These are phyloP conservation scores for Jamesozyma rosinii DNA, from an alignment of 805 yeast species.

Conservation along the genomic window DNA sequence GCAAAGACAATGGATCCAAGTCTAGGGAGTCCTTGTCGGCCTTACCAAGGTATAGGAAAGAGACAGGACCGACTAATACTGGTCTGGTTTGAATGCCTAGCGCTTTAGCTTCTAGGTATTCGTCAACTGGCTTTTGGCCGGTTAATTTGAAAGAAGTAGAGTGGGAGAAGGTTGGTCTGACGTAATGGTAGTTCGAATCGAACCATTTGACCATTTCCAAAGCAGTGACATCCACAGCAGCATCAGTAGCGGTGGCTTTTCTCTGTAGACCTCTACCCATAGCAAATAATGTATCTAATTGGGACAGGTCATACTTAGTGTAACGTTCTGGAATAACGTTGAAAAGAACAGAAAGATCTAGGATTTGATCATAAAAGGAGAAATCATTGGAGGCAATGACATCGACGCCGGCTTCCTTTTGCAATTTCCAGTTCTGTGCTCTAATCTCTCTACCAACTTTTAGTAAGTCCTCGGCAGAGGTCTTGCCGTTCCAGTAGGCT, in stretches of 20 bases:
- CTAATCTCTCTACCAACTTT: conserved; percentile 93
- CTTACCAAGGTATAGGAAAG: conserved; percentile 91
- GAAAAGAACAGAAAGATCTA: conserved; percentile 85
- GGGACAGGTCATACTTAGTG: conserved; percentile 72
- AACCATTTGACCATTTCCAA: conserved; percentile 99
- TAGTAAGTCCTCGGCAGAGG: conserved; percentile 74
- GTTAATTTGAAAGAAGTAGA: conserved; percentile 91
- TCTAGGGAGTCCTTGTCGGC: conserved; percentile 96
- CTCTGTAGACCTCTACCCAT: conserved; percentile 99
- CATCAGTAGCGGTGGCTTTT: conserved; percentile 75
- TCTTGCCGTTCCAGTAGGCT: conserved; percentile 97
- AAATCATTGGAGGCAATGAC: conserved; percentile 95
- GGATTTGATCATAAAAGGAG: conserved; percentile 95
- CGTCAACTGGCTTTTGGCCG: conserved; percentile 94
- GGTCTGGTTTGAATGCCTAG: conserved; percentile 97
- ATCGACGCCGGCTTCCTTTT: conserved; percentile 94
- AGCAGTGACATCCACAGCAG: conserved; percentile 97
- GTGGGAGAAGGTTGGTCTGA: conserved; percentile 97
- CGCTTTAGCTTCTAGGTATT: conserved; percentile 94
- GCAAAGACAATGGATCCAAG: conserved; percentile 82
- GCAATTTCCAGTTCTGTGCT: conserved; percentile 95
- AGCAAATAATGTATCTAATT: conserved; percentile 90
- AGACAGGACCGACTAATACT: conserved; percentile 91
- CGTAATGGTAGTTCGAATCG: conserved; percentile 98
- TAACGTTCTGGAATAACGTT: conserved; percentile 96